A percentile compares a stretch with the other conserved stretches of the same genome.
These are phyloP conservation scores for Brettanomyces naardenensis DNA, from an alignment of 805 yeast genomes.

Conservation along the genomic window DNA sequence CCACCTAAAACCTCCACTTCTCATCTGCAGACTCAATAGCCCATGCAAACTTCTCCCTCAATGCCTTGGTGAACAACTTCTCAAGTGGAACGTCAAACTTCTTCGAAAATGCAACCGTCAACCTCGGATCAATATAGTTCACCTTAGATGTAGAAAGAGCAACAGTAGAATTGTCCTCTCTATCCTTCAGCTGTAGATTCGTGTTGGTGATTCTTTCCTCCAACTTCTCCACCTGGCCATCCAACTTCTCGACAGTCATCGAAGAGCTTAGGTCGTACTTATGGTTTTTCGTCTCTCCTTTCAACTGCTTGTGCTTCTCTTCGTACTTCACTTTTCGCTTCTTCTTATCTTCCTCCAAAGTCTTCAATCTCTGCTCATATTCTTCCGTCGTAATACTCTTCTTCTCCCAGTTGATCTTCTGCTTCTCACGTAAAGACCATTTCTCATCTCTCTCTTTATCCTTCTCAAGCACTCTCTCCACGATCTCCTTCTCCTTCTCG, in stretches of 20 bases:
- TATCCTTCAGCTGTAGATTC: slow-evolving; percentile 73
- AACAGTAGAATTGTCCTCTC: slow-evolving; percentile 89
- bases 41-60: slow-evolving; percentile 91
- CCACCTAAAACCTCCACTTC: slow-evolving; percentile 85
- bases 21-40: slow-evolving; percentile 88
- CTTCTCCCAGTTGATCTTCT: slow-evolving; percentile 56
- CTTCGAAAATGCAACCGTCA: slow-evolving; percentile 83
- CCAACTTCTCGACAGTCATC: slow-evolving; percentile 57
- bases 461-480: slow-evolving; percentile 50
- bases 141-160: slow-evolving; percentile 89
- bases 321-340: slow-evolving; percentile 46
- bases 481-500: slow-evolving; percentile 55
- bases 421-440: slow-evolving; percentile 71
- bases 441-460: slow-evolving; percentile 57
- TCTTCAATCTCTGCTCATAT: slow-evolving; percentile 38
- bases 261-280: slow-evolving; percentile 49
- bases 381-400: slow-evolving; percentile 46
- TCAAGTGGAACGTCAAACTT: slow-evolving; percentile 85
- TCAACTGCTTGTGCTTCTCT: slow-evolving; percentile 42
- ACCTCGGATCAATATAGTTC: slow-evolving; percentile 91
- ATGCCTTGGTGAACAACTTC: slow-evolving; percentile 81
- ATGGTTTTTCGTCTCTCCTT: slow-evolving; percentile 50
- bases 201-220: slow-evolving; percentile 66
- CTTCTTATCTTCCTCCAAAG: slow-evolving; percentile 49
- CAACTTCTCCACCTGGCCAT: slow-evolving; percentile 60